Percentiles rank a stretch among this genome's conserved stretches.
Conservation (phyloP, 345 rosid genomes). For the Viola odorata region DNA sequence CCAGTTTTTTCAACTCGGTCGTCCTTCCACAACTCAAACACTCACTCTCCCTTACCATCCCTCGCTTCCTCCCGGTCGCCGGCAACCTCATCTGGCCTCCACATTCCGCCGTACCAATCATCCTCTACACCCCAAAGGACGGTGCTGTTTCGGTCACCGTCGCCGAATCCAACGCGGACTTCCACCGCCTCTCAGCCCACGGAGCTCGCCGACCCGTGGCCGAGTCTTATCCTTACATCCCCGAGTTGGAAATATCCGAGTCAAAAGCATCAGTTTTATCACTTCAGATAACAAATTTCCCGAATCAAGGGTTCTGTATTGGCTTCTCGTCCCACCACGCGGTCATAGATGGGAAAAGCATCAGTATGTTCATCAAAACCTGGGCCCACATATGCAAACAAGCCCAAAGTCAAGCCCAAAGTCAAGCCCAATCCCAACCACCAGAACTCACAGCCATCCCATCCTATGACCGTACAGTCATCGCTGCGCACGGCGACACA, state of each 20-base stretch:
- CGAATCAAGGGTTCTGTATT: conserved; percentile 13
- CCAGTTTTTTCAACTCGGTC: background rate
- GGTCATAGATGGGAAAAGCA: conserved; percentile 7
- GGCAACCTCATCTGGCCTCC: conserved; percentile 7
- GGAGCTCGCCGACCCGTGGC: background rate
- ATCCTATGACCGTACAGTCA: conserved; percentile 17
- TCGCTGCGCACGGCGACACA: conserved; percentile 15
- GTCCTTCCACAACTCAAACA: conserved; percentile 3
- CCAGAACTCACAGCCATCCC: conserved; percentile 21
- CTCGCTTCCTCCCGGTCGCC: conserved; percentile 5
- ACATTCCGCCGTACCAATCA: background rate
- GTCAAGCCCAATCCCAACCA: background rate
- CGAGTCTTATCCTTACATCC: background rate
- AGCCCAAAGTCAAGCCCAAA: too few relatives aligned
- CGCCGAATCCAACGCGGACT: conserved; percentile 4
- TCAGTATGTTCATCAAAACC: conserved; percentile 6
- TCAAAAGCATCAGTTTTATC: conserved; percentile 1
- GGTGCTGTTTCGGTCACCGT: conserved; percentile 7
- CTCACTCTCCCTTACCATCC: conserved; percentile 3
- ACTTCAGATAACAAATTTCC: conserved; percentile 21
- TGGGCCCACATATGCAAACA: conserved; percentile 21
- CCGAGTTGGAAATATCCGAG: background rate
- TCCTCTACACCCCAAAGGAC: background rate
- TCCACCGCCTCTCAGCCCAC: background rate
- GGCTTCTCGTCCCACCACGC: conserved; percentile 14